Evolutionary conservation across 2,329 filamentous ascomycete species (phyloP).

Genomic region (Coniosporium tulheliwenetii): DNA sequence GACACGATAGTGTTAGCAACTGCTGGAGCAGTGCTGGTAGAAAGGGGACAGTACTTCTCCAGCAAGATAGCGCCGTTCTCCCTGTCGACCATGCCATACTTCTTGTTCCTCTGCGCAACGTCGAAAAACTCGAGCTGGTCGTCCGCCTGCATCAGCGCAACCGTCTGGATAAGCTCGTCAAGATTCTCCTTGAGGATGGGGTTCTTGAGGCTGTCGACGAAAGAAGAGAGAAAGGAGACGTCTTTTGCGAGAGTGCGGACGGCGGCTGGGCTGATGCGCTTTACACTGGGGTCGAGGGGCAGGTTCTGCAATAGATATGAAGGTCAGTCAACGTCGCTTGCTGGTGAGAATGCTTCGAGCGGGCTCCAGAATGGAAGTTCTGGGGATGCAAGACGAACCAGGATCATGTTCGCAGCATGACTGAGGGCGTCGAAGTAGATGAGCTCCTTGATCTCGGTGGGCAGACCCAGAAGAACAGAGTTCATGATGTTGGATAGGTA

Average conservation of each 20-base stretch:
- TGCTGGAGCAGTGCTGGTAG: neutral
- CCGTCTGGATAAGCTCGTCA: slow-evolving; percentile 86
- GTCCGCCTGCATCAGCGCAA: slow-evolving; percentile 69
- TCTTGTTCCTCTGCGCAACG: slow-evolving; percentile 73
- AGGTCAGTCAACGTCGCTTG: no score
- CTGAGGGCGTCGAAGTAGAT: slow-evolving; percentile 95
- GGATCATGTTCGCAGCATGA: slow-evolving; percentile 74
- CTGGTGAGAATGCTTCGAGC: no score
- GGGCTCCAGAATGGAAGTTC: no score
- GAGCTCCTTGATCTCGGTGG: slow-evolving; percentile 87
- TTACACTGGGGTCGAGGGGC: slow-evolving; percentile 63
- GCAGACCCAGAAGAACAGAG: slow-evolving; percentile 81
- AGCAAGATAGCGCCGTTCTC: slow-evolving; percentile 75
- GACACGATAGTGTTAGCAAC: neutral
- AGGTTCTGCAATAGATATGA: slow-evolving; percentile 37
- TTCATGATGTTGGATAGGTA: slow-evolving; percentile 96
- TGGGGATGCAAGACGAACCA: slow-evolving; percentile 35
- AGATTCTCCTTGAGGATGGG: slow-evolving; percentile 79
- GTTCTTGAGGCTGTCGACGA: slow-evolving; percentile 76
- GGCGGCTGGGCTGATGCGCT: slow-evolving; percentile 74
- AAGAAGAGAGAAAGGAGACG: slow-evolving; percentile 67
- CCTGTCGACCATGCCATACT: slow-evolving; percentile 85
- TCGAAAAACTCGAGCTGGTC: slow-evolving; percentile 98
- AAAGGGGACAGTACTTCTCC: slow-evolving; percentile 51
- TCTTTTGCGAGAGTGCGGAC: slow-evolving; percentile 70